Evolutionary conservation across 2,329 filamentous ascomycete species (phyloP).

Genomic region (Chaetomium olivaceum): DNA sequence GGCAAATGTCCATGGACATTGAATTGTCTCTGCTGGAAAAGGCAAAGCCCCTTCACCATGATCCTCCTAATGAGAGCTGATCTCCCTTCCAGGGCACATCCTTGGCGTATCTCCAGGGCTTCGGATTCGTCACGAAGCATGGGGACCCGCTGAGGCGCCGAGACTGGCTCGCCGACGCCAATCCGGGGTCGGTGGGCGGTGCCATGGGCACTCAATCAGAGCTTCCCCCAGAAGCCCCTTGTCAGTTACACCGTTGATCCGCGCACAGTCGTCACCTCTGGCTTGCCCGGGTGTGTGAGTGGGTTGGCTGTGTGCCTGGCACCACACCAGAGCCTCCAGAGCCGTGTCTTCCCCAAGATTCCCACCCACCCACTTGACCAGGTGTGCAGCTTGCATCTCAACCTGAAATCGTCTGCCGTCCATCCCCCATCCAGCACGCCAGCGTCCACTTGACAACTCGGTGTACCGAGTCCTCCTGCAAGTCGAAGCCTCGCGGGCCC

Average conservation of each 20-base stretch:
- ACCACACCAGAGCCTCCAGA: constrained; percentile 15
- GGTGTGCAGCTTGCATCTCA: constrained; percentile 30
- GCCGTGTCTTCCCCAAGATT: constrained; percentile 15
- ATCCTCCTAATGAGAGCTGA: not conserved
- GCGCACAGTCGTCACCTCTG: constrained; percentile 29
- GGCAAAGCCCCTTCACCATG: not conserved
- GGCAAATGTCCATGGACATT: not conserved
- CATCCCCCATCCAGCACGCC: constrained; percentile 13
- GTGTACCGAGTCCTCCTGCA: constrained; percentile 24
- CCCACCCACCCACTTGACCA: constrained; percentile 25
- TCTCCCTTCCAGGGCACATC: constrained; percentile 2
- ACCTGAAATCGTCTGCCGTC: constrained; percentile 25
- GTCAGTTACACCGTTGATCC: constrained; percentile 30
- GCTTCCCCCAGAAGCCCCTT: constrained; percentile 21
- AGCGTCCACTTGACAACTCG: constrained; percentile 18
- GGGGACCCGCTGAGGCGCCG: constrained; percentile 19
- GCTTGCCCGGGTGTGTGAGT: constrained; percentile 27
- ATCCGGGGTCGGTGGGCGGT: constrained; percentile 30
- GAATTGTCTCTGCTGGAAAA: not conserved
- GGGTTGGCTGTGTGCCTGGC: constrained; percentile 22
- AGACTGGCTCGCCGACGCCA: constrained; percentile 26
- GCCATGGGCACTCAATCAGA: constrained; percentile 14
- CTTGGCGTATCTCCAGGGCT: constrained; percentile 20
- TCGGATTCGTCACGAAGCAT: constrained; percentile 27
- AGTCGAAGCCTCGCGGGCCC: constrained; percentile 28